These are phyloP conservation scores for Kalmanozyma brasiliensis DNA, from an alignment of 1,284 basidiomycete species.

Conservation along the genomic window DNA sequence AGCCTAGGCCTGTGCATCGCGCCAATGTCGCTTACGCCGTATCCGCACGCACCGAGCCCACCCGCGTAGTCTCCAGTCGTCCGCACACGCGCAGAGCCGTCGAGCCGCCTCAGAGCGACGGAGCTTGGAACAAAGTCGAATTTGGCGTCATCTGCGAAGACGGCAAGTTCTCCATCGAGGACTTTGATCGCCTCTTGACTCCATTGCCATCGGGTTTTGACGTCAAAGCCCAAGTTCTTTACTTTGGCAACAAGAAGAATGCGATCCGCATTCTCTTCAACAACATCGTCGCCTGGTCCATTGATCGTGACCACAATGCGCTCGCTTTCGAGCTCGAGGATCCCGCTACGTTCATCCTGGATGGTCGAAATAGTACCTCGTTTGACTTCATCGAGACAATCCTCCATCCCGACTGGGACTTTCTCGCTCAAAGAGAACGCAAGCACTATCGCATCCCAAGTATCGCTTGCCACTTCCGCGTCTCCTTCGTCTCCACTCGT, in stretches of 20 bases:
- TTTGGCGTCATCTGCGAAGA: constrained; percentile 39
- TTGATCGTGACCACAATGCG: constrained; percentile 23
- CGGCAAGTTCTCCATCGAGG: constrained; percentile 40
- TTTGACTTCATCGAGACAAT: constrained; percentile 19
- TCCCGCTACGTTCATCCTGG: constrained; percentile 35
- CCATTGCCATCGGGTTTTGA: constrained; percentile 27
- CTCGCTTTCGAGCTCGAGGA: constrained; percentile 32
- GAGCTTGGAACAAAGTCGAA: constrained; percentile 21
- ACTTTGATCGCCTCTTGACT: constrained; percentile 8
- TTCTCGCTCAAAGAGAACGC: constrained; percentile 9
- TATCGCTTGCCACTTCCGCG: constrained; percentile 26
- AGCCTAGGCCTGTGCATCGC: background rate
- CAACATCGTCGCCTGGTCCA: constrained; percentile 33
- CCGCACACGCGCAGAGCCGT: background rate
- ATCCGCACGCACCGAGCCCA: background rate
- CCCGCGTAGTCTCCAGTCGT: background rate
- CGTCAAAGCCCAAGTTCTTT: constrained; percentile 14
- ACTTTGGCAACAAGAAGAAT: constrained; percentile 29
- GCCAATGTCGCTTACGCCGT: background rate
- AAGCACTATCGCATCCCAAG: constrained; percentile 13
- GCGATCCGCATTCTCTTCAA: constrained; percentile 38
- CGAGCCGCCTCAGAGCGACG: constrained; percentile 6
- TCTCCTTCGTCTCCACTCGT: constrained; percentile 16
- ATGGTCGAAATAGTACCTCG: constrained; percentile 21
- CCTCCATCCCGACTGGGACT: background rate